Evolutionary conservation across 164 flowering plant species (phyloP).

Genomic region (Chimonanthus praecox): DNA sequence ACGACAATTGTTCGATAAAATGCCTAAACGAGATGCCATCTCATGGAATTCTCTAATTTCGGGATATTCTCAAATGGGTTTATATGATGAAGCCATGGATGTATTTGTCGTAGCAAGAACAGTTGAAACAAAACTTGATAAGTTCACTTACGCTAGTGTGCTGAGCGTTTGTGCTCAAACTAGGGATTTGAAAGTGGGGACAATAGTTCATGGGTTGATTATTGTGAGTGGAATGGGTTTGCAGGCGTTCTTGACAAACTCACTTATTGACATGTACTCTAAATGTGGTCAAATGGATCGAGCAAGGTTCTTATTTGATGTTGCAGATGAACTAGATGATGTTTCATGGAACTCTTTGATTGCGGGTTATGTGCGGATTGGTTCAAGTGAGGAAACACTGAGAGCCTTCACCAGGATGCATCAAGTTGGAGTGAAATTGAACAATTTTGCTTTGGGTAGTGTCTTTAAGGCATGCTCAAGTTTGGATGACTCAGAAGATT

Average conservation of each 20-base stretch:
- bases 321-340: constrained; percentile 34
- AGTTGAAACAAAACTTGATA: constrained; percentile 25
- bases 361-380: constrained; percentile 35
- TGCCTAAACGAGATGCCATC: constrained; percentile 31
- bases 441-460: constrained; percentile 42
- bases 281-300: constrained; percentile 40
- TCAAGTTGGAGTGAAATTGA: constrained; percentile 34
- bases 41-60: constrained; percentile 49
- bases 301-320: constrained; percentile 41
- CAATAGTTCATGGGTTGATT: constrained; percentile 44
- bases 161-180: constrained; percentile 34
- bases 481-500: constrained; percentile 13
- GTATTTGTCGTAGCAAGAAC: constrained; percentile 32
- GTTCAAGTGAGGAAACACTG: constrained; percentile 30
- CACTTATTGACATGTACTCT: constrained; percentile 49
- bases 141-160: constrained; percentile 38
- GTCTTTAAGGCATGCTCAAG: constrained; percentile 42
- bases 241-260: constrained; percentile 32
- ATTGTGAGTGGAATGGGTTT: constrained; percentile 27
- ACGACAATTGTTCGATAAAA: constrained; percentile 38
- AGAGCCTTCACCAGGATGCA: constrained; percentile 39
- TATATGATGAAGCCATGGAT: constrained; percentile 20
- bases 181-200: constrained; percentile 33
- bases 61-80: constrained; percentile 42
- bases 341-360: constrained; percentile 61